These are phyloP conservation scores for Rhynchospora pubera DNA, from an alignment of 176 grass and related monocot species.

Conservation along the genomic window DNA sequence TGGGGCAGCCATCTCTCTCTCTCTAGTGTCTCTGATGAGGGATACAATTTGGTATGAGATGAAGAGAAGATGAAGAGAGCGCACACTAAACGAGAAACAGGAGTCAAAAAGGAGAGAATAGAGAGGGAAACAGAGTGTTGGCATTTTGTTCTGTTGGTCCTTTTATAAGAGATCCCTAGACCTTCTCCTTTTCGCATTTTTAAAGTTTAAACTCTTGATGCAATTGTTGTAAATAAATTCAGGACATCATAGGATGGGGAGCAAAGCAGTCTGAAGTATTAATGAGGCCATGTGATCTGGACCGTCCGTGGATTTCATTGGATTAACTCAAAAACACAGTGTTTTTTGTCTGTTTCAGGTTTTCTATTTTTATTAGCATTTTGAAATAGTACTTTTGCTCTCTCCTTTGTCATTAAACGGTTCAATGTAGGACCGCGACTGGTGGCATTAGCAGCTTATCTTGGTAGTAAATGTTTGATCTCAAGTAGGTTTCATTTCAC, in stretches of 20 bases:
- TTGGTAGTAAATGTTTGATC: neutral
- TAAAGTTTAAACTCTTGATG: constrained; percentile 11
- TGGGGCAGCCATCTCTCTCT: neutral
- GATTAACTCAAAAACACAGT: neutral
- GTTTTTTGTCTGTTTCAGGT: neutral
- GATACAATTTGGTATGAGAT: neutral
- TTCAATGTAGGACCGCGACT: neutral
- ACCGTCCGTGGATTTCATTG: neutral
- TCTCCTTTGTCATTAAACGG: neutral
- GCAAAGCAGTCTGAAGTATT: constrained; percentile 9
- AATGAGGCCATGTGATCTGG: constrained; percentile 5
- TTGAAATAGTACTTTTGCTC: neutral
- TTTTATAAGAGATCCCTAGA: constrained; percentile 2
- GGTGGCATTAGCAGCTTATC: neutral
- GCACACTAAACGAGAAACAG: neutral
- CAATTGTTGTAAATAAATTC: neutral
- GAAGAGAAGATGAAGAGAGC: too few species aligned
- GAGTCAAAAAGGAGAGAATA: neutral
- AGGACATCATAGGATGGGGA: too few species aligned
- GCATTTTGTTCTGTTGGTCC: neutral
- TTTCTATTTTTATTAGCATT: neutral
- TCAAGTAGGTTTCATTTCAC: neutral
- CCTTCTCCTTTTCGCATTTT: neutral
- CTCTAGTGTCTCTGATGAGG: neutral
- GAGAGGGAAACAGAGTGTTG: constrained; percentile 17